phyloP scores from a whole-genome alignment of 1,284 basidiomycete species.

The Anthracocystis panici-leucophaei region DNA sequence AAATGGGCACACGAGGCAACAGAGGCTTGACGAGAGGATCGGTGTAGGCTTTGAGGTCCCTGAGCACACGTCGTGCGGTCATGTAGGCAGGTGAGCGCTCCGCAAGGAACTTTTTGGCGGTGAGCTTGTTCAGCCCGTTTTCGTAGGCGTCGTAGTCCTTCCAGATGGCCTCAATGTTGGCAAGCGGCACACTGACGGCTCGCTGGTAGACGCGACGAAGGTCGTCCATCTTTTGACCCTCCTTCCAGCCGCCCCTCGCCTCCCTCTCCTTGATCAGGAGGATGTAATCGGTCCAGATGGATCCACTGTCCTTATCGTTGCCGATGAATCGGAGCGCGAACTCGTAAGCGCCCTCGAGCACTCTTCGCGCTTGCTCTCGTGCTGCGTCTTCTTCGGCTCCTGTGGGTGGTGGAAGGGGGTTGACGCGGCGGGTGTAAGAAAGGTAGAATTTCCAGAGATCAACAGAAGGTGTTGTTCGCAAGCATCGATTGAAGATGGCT shows the following conservation, averaged over 20 bases:
- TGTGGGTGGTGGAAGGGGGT: conserved; percentile 62
- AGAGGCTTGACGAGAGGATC: conserved; percentile 71
- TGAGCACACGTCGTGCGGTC: conserved; percentile 89
- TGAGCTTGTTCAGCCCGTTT: conserved; percentile 87
- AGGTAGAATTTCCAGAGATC: conserved; percentile 82
- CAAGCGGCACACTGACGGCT: conserved; percentile 91
- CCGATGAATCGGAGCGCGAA: conserved; percentile 91
- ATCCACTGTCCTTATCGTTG: conserved; percentile 75
- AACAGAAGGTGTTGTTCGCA: conserved; percentile 83
- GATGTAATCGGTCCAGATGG: conserved; percentile 78
- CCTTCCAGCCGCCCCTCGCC: conserved; percentile 78
- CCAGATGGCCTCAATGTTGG: conserved; percentile 94
- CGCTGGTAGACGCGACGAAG: conserved; percentile 92
- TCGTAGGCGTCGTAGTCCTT: conserved; percentile 95
- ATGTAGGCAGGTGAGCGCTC: conserved; percentile 87
- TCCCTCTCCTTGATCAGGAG: conserved; percentile 84
- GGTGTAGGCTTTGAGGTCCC: conserved; percentile 78
- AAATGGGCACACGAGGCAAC: conserved; percentile 60
- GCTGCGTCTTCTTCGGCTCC: conserved; percentile 72
- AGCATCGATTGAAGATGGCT: conserved; percentile 80
- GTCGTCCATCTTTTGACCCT: conserved; percentile 93
- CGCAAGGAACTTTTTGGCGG: conserved; percentile 93
- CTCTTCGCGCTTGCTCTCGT: conserved; percentile 76
- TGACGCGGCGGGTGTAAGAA: conserved; percentile 66
- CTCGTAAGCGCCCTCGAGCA: conserved; percentile 89